Conservation (phyloP, 495 filamentous ascomycete genomes). For the Baudoinia panamericana region DNA sequence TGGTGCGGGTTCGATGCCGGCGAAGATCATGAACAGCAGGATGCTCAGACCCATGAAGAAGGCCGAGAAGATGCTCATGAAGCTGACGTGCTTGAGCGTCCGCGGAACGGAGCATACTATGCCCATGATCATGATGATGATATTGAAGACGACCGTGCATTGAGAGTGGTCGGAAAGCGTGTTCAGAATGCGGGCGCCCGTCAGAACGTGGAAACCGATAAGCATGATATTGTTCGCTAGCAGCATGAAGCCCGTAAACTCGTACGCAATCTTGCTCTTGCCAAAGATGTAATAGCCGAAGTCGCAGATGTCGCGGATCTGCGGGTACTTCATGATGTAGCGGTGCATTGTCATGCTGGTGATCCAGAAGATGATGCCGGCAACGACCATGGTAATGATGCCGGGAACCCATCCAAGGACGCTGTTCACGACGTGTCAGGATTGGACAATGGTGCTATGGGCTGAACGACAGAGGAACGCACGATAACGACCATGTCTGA, state of each 20-base stretch:
- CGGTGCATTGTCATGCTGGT: conserved; percentile 66
- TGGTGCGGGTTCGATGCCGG: conserved; percentile 57
- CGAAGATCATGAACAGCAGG: conserved; percentile 60
- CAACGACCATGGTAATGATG: conserved; percentile 63
- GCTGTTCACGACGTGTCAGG: too few species aligned
- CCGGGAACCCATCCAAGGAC: too few species aligned
- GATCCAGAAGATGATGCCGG: conserved; percentile 55
- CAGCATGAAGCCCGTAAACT: conserved; percentile 72
- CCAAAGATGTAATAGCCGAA: conserved; percentile 78
- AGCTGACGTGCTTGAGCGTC: conserved; percentile 30
- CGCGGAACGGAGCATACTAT: conserved; percentile 6
- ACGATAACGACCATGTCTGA: conserved; percentile 79
- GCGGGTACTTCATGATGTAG: conserved; percentile 43
- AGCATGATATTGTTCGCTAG: conserved; percentile 81
- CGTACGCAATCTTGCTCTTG: conserved; percentile 64
- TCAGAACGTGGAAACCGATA: conserved; percentile 63
- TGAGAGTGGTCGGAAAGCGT: conserved; percentile 56
- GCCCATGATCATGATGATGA: conserved; percentile 31
- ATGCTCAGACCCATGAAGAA: conserved; percentile 75
- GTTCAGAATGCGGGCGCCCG: conserved; percentile 68
- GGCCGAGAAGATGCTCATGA: conserved; percentile 60
- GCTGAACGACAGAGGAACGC: too few species aligned
- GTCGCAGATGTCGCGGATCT: conserved; percentile 77
- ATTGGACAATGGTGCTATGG: too few species aligned
- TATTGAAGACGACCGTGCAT: conserved; percentile 59